Conservation (phyloP, 495 filamentous ascomycete species). For the Cercophora scortea region DNA sequence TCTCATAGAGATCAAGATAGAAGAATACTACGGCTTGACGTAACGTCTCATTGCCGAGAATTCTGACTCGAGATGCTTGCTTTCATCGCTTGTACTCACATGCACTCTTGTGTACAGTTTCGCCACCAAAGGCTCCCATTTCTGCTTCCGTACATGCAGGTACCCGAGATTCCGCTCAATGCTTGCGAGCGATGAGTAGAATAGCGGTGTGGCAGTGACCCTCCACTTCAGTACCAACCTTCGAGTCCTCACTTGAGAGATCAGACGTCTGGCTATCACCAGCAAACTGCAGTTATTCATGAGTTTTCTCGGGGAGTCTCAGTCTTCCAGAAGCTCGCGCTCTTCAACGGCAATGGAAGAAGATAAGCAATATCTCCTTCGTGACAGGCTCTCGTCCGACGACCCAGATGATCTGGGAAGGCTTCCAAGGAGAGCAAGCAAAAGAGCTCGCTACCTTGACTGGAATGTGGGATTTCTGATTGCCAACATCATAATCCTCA, state of each 20-base stretch:
- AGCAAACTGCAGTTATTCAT: background rate
- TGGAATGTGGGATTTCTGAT: background rate
- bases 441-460: background rate
- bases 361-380: slow-evolving; percentile 3
- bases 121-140: too few relatives aligned
- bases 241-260: background rate
- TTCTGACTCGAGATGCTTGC: too few relatives aligned
- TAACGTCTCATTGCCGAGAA: too few relatives aligned
- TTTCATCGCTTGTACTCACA: too few relatives aligned
- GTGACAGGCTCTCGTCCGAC: background rate
- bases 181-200: too few relatives aligned
- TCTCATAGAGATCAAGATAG: too few relatives aligned
- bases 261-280: too few relatives aligned
- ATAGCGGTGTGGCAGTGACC: background rate
- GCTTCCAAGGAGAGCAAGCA: background rate
- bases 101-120: too few relatives aligned
- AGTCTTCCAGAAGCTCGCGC: background rate
- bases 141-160: too few relatives aligned
- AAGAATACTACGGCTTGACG: too few relatives aligned
- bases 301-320: background rate
- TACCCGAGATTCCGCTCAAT: too few relatives aligned
- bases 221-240: background rate
- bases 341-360: background rate
- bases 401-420: background rate
- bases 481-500: background rate